Percentiles rank a stretch among this genome's conserved stretches.
Conservation (phyloP, 2,329 filamentous ascomycete species). For the Monosporascus sp. region DNA sequence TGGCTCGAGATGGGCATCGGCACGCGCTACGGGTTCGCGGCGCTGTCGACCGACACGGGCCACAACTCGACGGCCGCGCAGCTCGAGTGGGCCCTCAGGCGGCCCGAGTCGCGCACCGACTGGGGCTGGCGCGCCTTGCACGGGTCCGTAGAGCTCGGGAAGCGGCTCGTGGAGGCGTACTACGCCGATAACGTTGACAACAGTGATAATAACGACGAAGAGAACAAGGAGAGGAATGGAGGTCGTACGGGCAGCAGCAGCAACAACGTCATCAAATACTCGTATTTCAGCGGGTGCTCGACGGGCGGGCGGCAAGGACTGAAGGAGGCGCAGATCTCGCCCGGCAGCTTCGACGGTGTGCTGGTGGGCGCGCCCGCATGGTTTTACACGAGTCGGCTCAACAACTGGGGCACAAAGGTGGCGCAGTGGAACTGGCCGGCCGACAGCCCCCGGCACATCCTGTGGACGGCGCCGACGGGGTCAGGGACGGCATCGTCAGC, state of each 20-base stretch:
- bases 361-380: constrained; percentile 46
- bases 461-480: constrained; percentile 43
- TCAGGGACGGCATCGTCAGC: constrained; percentile 45
- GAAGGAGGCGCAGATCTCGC: constrained; percentile 46
- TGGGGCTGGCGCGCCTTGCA: constrained; percentile 23
- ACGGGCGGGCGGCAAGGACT: constrained; percentile 55
- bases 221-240: too few species aligned
- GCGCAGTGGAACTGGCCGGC: constrained; percentile 43
- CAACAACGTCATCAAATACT: constrained; percentile 31
- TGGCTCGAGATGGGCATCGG: constrained; percentile 29
- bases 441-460: constrained; percentile 38
- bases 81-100: constrained; percentile 33
- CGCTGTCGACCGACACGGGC: constrained; percentile 38
- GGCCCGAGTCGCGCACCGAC: constrained; percentile 29
- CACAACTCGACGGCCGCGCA: constrained; percentile 30
- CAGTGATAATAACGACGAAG: too few species aligned
- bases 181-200: constrained; percentile 24
- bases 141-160: constrained; percentile 34
- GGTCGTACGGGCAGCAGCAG: constrained; percentile 29
- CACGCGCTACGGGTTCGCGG: constrained; percentile 34
- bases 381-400: constrained; percentile 45
- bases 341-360: constrained; percentile 52
- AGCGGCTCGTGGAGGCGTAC: constrained; percentile 37
- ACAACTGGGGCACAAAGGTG: constrained; percentile 36
- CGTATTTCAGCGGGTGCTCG: constrained; percentile 53